Evolutionary conservation across 2,329 filamentous ascomycete genomes (phyloP).

Genomic region (Xylariaceae sp.): DNA sequence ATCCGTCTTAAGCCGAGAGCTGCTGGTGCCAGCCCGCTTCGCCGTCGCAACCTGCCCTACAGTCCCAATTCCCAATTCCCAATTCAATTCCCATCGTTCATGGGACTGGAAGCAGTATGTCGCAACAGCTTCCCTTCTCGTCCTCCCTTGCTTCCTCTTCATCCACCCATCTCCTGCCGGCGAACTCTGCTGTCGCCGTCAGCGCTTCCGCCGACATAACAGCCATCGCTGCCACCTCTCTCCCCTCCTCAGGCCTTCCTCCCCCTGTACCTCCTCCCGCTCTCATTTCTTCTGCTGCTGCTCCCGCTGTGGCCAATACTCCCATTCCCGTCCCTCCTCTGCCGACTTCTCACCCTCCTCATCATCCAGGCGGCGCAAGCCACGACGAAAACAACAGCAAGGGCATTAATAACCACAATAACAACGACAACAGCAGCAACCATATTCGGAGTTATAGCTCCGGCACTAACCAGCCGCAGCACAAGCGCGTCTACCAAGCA

Average conservation of each 20-base stretch:
- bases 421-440: neutral
- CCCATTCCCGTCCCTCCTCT: neutral
- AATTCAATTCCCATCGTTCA: neutral
- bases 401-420: neutral
- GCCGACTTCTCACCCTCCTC: neutral
- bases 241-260: constrained; percentile 2
- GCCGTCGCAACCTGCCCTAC: constrained; percentile 1
- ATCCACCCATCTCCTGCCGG: constrained; percentile 5
- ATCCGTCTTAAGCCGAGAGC: constrained; percentile 33
- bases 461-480: constrained; percentile 33
- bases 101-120: constrained; percentile 12
- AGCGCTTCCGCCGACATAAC: neutral
- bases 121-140: constrained; percentile 12
- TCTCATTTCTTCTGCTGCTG: neutral
- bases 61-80: neutral
- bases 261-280: neutral
- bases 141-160: neutral
- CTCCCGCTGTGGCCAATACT: neutral
- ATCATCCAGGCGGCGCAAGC: neutral
- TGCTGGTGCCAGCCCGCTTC: constrained; percentile 6
- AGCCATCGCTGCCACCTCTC: neutral
- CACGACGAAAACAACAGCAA: constrained; percentile 1
- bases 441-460: constrained; percentile 10
- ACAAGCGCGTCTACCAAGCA: constrained; percentile 59
- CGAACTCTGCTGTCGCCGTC: constrained; percentile 2